These are phyloP conservation scores for Tylopilus vinaceipallidus DNA, from an alignment of 768 basidiomycete species.

Conservation along the genomic window DNA sequence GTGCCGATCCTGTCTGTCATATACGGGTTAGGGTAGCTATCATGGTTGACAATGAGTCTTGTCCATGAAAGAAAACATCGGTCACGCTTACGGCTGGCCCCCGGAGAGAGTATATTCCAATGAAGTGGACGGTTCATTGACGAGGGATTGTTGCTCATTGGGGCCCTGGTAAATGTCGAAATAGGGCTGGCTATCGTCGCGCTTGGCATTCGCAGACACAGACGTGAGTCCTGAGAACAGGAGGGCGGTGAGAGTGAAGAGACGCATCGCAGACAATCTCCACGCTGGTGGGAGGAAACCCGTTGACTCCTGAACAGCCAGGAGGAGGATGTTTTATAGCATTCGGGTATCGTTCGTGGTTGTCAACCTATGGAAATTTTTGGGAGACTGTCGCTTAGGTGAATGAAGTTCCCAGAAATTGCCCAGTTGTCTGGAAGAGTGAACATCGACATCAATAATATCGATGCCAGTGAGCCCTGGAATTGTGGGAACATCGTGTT, in stretches of 20 bases:
- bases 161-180: constrained; percentile 15
- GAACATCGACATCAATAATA: neutral
- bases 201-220: constrained; percentile 6
- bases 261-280: constrained; percentile 6
- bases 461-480: constrained; percentile 1
- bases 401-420: neutral
- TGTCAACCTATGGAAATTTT: neutral
- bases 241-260: constrained; percentile 2
- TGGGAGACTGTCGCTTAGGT: neutral
- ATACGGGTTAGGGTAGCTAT: constrained; percentile 17
- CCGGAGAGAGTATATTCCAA: constrained; percentile 16
- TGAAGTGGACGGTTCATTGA: constrained; percentile 12
- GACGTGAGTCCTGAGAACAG: constrained; percentile 4
- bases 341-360: neutral
- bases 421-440: neutral
- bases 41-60: neutral
- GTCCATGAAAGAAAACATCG: neutral
- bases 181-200: constrained; percentile 8
- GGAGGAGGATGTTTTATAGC: constrained; percentile 3
- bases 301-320: constrained; percentile 1
- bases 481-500: constrained; percentile 3
- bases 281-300: neutral
- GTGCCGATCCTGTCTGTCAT: constrained; percentile 15
- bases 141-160: constrained; percentile 9
- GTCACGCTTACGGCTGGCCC: constrained; percentile 10